These are phyloP conservation scores for Arctium minus DNA, from an alignment of 129 eudicot genomes.

Conservation along the genomic window DNA sequence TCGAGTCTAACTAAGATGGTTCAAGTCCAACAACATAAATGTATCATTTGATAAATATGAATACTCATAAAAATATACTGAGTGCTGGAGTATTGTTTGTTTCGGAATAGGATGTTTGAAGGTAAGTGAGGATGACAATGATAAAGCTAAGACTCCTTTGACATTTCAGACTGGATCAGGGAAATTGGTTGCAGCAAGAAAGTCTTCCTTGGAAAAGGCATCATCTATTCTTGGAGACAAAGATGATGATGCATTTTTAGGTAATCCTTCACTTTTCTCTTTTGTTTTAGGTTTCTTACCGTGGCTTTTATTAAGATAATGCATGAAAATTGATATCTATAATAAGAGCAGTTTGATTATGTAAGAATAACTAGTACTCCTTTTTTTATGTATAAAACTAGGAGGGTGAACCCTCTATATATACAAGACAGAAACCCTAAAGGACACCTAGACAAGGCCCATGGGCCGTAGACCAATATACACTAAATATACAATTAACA, in stretches of 20 bases:
- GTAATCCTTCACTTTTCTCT: neutral
- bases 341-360: neutral
- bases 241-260: constrained; percentile 23
- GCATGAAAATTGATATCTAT: neutral
- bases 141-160: constrained; percentile 20
- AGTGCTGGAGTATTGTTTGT: constrained; percentile 7
- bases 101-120: constrained; percentile 41
- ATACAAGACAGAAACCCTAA: no score
- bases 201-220: constrained; percentile 55
- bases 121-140: constrained; percentile 26
- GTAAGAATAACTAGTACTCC: no score
- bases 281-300: neutral
- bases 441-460: no score
- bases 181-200: constrained; percentile 45
- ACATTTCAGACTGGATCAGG: constrained; percentile 64
- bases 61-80: neutral
- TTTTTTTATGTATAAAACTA: no score
- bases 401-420: no score
- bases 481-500: no score
- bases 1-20: neutral
- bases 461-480: no score
- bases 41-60: neutral
- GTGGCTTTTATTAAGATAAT: neutral
- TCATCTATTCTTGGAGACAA: constrained; percentile 51
- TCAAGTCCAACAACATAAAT: neutral